Evolutionary conservation across 805 yeast genomes (phyloP).

Genomic region (Brettanomyces nanus): DNA sequence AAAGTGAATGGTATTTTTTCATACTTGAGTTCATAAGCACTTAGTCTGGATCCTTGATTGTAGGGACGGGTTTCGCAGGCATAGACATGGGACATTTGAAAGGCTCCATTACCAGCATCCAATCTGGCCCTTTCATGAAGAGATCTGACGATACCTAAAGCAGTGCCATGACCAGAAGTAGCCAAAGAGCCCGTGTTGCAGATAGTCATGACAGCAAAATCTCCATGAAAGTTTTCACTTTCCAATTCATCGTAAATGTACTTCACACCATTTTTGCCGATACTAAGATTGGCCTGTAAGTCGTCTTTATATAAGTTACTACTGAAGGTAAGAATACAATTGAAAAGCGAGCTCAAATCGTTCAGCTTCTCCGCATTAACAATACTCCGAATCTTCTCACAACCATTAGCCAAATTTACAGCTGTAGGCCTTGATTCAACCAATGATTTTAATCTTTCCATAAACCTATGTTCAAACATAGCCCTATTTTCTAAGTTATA

Average conservation of each 20-base stretch:
- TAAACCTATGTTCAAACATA: constrained; percentile 30
- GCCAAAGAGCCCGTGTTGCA: constrained; percentile 97
- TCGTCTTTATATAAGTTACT: constrained; percentile 64
- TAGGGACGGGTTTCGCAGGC: constrained; percentile 95
- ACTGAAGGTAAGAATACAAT: constrained; percentile 35
- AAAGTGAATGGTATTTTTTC: constrained; percentile 84
- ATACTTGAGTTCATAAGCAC: constrained; percentile 82
- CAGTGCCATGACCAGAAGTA: constrained; percentile 97
- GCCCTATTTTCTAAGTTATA: constrained; percentile 14
- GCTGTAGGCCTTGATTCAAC: constrained; percentile 90
- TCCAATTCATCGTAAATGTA: constrained; percentile 44
- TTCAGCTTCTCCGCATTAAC: constrained; percentile 12
- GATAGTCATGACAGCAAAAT: constrained; percentile 78
- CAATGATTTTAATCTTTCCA: constrained; percentile 50
- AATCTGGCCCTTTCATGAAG: constrained; percentile 32
- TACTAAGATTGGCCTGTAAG: constrained; percentile 61
- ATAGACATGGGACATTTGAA: constrained; percentile 61
- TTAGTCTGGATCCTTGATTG: constrained; percentile 90
- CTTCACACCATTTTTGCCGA: constrained; percentile 77
- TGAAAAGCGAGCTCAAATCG: constrained; percentile 18
- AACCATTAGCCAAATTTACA: constrained; percentile 79
- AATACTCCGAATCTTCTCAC: constrained; percentile 36
- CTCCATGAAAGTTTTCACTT: constrained; percentile 45
- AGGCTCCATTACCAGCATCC: constrained; percentile 17
- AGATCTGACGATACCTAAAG: constrained; percentile 84